phyloP scores from a whole-genome alignment of 306 rosid genomes.

The Cyclanthera cordifolia region DNA sequence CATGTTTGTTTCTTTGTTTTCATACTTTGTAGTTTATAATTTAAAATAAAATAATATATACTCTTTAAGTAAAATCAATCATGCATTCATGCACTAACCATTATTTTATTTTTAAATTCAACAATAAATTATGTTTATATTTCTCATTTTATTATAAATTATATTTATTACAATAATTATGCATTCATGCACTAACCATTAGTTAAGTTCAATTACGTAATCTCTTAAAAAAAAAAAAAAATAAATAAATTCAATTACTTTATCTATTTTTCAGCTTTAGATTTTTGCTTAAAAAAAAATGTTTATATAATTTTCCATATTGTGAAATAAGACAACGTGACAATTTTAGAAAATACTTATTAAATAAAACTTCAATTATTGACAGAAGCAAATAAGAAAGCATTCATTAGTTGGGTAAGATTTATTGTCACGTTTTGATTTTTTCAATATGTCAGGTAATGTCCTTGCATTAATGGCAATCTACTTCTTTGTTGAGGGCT shows the following conservation, averaged over 20 bases:
- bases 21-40: too few relatives aligned
- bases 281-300: neutral
- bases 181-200: too few relatives aligned
- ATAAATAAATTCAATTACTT: neutral
- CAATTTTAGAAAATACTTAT: neutral
- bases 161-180: too few relatives aligned
- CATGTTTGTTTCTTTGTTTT: too few relatives aligned
- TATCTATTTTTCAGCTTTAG: neutral
- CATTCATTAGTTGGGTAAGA: neutral
- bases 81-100: too few relatives aligned
- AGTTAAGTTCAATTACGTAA: too few relatives aligned
- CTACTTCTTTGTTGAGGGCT: neutral
- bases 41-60: too few relatives aligned
- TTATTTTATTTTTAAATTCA: too few relatives aligned
- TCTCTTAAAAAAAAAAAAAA: too few relatives aligned
- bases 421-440: neutral
- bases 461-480: neutral
- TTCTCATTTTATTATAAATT: too few relatives aligned
- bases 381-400: neutral
- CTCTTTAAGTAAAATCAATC: too few relatives aligned
- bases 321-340: neutral
- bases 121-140: too few relatives aligned
- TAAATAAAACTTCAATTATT: constrained; percentile 6
- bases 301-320: neutral
- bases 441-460: neutral